Evolutionary conservation across 1,284 basidiomycete species (phyloP).

Genomic region (Cryptococcus sp.): DNA sequence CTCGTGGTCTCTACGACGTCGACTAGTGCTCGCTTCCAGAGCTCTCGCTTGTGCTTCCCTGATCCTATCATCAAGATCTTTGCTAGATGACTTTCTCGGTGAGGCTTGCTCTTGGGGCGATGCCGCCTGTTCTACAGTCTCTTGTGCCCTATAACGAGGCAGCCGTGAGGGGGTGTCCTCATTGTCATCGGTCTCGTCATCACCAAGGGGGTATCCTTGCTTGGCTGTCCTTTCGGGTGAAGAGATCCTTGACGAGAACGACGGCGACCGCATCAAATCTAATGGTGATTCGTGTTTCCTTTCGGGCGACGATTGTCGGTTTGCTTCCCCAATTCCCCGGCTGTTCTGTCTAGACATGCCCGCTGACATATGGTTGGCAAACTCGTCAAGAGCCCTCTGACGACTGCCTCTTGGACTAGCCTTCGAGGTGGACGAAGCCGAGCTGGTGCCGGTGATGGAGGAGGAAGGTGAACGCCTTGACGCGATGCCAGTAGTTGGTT

Average conservation of each 20-base stretch:
- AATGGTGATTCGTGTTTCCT: not conserved
- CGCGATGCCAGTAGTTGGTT: conserved; percentile 2
- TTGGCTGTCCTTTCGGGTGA: conserved; percentile 15
- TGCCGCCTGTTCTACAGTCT: no score
- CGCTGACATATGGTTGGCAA: not conserved
- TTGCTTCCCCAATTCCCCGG: conserved; percentile 3
- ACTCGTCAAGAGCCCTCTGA: not conserved
- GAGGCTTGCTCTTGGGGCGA: no score
- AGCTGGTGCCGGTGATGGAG: conserved; percentile 21
- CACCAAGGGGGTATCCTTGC: no score
- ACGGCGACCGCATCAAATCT: no score
- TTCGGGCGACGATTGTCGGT: conserved; percentile 1
- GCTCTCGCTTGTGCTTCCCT: conserved; percentile 40
- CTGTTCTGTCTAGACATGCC: conserved; percentile 10
- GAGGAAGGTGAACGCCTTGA: conserved; percentile 8
- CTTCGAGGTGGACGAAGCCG: conserved; percentile 9
- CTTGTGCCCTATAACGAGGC: no score
- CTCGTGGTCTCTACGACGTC: conserved; percentile 7
- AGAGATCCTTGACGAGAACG: not conserved
- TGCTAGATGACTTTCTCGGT: conserved; percentile 10
- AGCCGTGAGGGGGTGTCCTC: no score
- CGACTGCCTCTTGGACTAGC: not conserved
- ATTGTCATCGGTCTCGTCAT: no score
- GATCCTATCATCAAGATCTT: conserved; percentile 38
- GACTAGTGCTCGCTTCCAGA: conserved; percentile 7